A percentile compares a stretch with the other conserved stretches of the same genome.
Evolutionary conservation across 371 early-diverging fungal genomes (phyloP).

Genomic region (Mucor plumbeus): DNA sequence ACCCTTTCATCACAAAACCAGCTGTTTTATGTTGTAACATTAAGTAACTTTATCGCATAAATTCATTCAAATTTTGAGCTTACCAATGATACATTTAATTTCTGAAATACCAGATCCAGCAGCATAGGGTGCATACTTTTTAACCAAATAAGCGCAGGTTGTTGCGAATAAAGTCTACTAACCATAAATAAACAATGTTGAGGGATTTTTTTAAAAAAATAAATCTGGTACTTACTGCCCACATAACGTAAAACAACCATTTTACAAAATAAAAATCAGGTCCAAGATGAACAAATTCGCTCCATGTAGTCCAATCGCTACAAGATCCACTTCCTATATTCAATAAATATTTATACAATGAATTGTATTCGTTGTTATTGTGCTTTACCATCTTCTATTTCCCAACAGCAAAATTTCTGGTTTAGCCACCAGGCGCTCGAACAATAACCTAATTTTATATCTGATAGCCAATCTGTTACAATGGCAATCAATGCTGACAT

Average conservation of each 20-base stretch:
- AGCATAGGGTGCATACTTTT: conserved; percentile 81
- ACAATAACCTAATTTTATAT: conserved; percentile 89
- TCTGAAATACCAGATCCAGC: conserved; percentile 97
- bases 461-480: conserved; percentile 84
- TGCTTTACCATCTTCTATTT: conserved; percentile 62
- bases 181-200: background rate
- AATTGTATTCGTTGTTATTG: background rate
- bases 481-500: conserved; percentile 90
- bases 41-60: background rate
- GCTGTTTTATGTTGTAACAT: conserved; percentile 23
- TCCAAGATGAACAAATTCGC: conserved; percentile 49
- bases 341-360: background rate
- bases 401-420: conserved; percentile 96
- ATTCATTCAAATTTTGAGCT: background rate
- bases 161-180: conserved; percentile 64
- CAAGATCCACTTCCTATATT: conserved; percentile 33
- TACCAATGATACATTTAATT: conserved; percentile 93
- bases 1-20: conserved; percentile 93
- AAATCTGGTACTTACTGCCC: conserved; percentile 55
- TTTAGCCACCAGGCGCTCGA: conserved; percentile 91
- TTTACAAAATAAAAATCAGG: conserved; percentile 53
- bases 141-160: conserved; percentile 66
- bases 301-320: conserved; percentile 63
- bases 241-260: conserved; percentile 63
- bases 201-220: background rate